These are phyloP conservation scores for Blastobotrys terrestris DNA, from an alignment of 805 yeast genomes.

Conservation along the genomic window DNA sequence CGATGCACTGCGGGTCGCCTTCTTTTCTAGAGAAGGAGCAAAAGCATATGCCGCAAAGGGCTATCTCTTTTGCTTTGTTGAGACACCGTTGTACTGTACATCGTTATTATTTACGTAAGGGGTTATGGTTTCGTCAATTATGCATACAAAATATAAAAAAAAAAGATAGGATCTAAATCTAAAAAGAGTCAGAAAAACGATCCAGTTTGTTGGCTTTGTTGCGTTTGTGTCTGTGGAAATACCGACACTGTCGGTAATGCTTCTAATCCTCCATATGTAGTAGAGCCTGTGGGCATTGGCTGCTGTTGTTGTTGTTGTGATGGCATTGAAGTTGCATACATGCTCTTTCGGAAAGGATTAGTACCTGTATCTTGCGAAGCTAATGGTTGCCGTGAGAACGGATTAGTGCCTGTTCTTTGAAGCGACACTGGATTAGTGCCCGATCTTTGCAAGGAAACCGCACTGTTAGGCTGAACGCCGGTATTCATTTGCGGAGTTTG, in stretches of 20 bases:
- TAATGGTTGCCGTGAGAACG: slow-evolving; percentile 31
- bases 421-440: slow-evolving; percentile 12
- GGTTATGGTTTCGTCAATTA: neutral
- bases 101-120: neutral
- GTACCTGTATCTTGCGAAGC: slow-evolving; percentile 44
- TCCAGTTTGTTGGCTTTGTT: slow-evolving; percentile 22
- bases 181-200: slow-evolving; percentile 5
- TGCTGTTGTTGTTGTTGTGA: slow-evolving; percentile 23
- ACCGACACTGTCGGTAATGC: slow-evolving; percentile 58
- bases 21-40: too few relatives aligned
- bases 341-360: slow-evolving; percentile 50
- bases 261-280: slow-evolving; percentile 70
- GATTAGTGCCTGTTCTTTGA: slow-evolving; percentile 37
- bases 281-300: slow-evolving; percentile 24
- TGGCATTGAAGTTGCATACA: slow-evolving; percentile 15
- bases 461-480: neutral
- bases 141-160: neutral
- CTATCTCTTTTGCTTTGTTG: too few relatives aligned
- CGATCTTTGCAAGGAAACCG: slow-evolving; percentile 11
- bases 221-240: slow-evolving; percentile 52
- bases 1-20: too few relatives aligned
- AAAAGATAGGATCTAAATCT: neutral
- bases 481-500: slow-evolving; percentile 20
- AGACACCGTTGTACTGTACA: neutral
- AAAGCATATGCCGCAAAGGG: too few relatives aligned